phyloP scores from a whole-genome alignment of 352 stramenopile genomes.

The Elongisporangium prolatum region DNA sequence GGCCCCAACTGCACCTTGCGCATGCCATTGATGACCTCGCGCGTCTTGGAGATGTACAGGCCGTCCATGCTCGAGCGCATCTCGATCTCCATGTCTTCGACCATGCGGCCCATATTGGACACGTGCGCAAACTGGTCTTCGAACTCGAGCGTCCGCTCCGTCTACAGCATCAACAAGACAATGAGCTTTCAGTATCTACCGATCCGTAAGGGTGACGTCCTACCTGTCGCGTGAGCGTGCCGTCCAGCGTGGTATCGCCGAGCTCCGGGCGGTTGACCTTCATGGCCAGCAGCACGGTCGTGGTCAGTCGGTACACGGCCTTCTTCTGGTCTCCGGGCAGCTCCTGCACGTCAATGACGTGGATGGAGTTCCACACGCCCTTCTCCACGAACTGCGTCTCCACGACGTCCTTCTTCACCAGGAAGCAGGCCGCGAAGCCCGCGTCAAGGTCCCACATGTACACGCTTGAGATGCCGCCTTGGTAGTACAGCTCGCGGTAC shows the following conservation, averaged over 20 bases:
- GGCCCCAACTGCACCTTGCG: slow-evolving; percentile 76
- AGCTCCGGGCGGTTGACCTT: slow-evolving; percentile 80
- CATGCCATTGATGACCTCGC: slow-evolving; percentile 92
- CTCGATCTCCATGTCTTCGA: slow-evolving; percentile 96
- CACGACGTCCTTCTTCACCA: slow-evolving; percentile 92
- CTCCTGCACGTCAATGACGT: slow-evolving; percentile 92
- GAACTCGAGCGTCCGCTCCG: slow-evolving; percentile 72
- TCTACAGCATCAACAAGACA: slow-evolving; percentile 9
- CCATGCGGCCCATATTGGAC: slow-evolving; percentile 93
- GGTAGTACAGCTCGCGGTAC: slow-evolving; percentile 97
- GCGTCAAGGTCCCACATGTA: slow-evolving; percentile 96
- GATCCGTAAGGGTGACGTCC: too few species aligned
- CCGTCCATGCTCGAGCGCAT: slow-evolving; percentile 90
- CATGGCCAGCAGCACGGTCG: slow-evolving; percentile 90
- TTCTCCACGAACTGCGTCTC: slow-evolving; percentile 79
- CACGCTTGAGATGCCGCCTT: slow-evolving; percentile 89
- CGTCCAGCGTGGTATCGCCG: slow-evolving; percentile 85
- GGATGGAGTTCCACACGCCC: slow-evolving; percentile 93
- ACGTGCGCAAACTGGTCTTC: slow-evolving; percentile 84
- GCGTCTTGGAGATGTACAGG: slow-evolving; percentile 95
- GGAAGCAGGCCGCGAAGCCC: slow-evolving; percentile 91
- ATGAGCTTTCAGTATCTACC: background rate
- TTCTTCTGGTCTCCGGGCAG: slow-evolving; percentile 29
- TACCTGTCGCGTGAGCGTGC: slow-evolving; percentile 83
- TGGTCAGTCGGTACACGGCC: slow-evolving; percentile 91